Evolutionary conservation across 2,329 filamentous ascomycete genomes (phyloP).

Genomic region (Xylariales sp.): DNA sequence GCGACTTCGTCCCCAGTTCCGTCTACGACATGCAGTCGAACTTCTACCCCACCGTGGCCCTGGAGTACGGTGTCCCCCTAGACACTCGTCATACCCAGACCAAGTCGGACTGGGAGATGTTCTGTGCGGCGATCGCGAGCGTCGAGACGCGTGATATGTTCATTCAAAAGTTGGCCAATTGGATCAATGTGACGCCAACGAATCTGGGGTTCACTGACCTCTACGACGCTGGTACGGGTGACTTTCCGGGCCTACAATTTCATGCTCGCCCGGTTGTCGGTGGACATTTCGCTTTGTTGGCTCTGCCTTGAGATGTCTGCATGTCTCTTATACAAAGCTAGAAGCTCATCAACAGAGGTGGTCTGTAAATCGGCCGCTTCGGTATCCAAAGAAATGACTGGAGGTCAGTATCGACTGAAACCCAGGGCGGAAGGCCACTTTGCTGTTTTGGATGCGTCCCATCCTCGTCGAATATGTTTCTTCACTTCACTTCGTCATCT

Average conservation of each 20-base stretch:
- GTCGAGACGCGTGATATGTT: constrained; percentile 59
- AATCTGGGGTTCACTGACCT: constrained; percentile 72
- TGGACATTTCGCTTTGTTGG: constrained; percentile 74
- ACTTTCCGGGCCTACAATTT: constrained; percentile 63
- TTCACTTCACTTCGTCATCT: background rate
- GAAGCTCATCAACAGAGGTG: too few relatives aligned
- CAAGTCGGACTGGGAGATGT: constrained; percentile 86
- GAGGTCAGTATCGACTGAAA: too few relatives aligned
- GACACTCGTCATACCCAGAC: constrained; percentile 78
- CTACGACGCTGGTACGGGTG: constrained; percentile 67
- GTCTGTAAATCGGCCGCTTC: too few relatives aligned
- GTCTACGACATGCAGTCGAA: constrained; percentile 74
- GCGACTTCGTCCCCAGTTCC: constrained; percentile 63
- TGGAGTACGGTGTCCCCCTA: constrained; percentile 75
- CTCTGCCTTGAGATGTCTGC: constrained; percentile 38
- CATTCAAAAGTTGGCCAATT: constrained; percentile 62
- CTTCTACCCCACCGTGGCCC: constrained; percentile 69
- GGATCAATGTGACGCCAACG: constrained; percentile 69
- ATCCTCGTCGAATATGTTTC: background rate
- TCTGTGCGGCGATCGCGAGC: constrained; percentile 70
- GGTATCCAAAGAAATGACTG: too few relatives aligned
- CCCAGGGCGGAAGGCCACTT: too few relatives aligned
- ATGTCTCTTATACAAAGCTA: too few relatives aligned
- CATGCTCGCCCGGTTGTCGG: constrained; percentile 75
- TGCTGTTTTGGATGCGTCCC: too few relatives aligned